Base-by-base conservation (phyloP, 1,284 basidiomycete genomes). In the Exsudoporus floridanus region DNA sequence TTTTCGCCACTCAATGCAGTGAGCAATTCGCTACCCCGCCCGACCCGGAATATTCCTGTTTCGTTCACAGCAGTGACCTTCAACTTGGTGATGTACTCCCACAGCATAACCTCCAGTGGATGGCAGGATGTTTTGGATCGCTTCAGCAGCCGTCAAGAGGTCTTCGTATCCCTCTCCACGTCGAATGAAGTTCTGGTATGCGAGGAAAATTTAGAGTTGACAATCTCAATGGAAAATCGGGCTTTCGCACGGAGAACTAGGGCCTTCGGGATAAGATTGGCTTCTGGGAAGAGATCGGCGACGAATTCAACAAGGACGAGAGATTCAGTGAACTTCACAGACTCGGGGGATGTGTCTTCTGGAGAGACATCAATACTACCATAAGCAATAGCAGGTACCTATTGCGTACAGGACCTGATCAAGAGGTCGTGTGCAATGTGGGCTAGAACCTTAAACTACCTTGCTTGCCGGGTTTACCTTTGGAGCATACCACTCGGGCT, bases 391-490 rank as follows among this genome's bases (percentile, higher is more conserved):
- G 75, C 75, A 8, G 78, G 78, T 7, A 79, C 74, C 74, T 75
- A 36, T 19, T 8, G 27, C 4, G 37, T 45, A 38, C 25, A 16
- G 7, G 30, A 12, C 16, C 1, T 38, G 6, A 25, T 38, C 16
- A 46, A 40, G 9, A 28, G 13, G 31, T 18, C 13, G 47, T 19
- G 38, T 14, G 27, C n/a, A 48, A 1, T 13, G 34, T 14, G 5
- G 6, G 9, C 12, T 23, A 13, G 21, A 7, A 27, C 9, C 21
- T 34, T 13, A 37, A 28, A 19, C 1, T 59, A 82, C 83, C 74
- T 86, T 85, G 65, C 78, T 77, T 1, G 79, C 82, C 1, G 80
- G 79, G 67, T 87, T 87, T 34, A 88, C 76, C 54, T 80, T 74
- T 1, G 77, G 73, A 0, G 78, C 76, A 63, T 83, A 86, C 84